Evolutionary conservation across 495 filamentous ascomycete species (phyloP).

Genomic region (Cryomyces antarcticus): DNA sequence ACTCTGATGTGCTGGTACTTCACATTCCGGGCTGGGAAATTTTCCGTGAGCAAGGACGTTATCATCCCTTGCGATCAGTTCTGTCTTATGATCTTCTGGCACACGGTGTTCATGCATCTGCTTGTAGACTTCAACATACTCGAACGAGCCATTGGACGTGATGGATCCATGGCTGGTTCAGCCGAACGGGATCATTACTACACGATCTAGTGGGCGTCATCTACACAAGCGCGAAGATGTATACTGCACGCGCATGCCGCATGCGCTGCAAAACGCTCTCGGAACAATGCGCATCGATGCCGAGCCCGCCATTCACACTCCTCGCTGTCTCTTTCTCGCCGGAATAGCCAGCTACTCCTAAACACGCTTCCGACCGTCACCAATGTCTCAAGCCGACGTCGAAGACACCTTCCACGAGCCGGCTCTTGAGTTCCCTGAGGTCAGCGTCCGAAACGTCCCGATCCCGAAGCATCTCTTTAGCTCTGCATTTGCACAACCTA

Average conservation of each 20-base stretch:
- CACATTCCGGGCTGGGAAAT: too few species aligned
- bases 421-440: neutral
- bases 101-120: constrained; percentile 17
- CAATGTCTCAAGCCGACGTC: neutral
- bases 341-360: constrained; percentile 12
- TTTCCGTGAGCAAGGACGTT: too few species aligned
- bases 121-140: constrained; percentile 18
- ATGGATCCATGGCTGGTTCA: constrained; percentile 5
- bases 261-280: constrained; percentile 9
- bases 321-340: constrained; percentile 12
- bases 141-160: constrained; percentile 14
- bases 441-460: neutral
- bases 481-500: neutral
- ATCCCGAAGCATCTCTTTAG: neutral
- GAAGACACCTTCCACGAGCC: neutral
- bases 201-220: constrained; percentile 1
- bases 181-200: neutral
- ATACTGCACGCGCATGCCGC: constrained; percentile 14
- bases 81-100: constrained; percentile 20
- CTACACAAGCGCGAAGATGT: constrained; percentile 11
- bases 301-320: constrained; percentile 18
- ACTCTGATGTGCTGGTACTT: too few species aligned
- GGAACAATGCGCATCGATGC: constrained; percentile 12
- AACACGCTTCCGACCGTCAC: neutral
- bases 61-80: neutral